These are phyloP conservation scores for Hapsidospora chrysogenum DNA, from an alignment of 495 filamentous ascomycete species.

Conservation along the genomic window DNA sequence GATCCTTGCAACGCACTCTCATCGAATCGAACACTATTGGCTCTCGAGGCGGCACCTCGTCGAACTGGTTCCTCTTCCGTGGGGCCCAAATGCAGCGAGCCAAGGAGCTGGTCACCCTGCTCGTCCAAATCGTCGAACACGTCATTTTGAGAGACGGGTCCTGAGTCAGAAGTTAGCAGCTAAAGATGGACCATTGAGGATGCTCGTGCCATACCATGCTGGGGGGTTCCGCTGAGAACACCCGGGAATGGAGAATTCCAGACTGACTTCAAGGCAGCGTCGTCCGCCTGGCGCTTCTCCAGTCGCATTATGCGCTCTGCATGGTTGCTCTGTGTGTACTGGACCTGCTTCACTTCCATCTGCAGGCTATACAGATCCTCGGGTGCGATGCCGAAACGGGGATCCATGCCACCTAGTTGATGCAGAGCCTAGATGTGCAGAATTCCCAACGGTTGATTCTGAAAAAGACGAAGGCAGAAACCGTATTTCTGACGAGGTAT, in stretches of 20 bases:
- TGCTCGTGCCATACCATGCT: constrained; percentile 76
- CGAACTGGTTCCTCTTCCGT: constrained; percentile 75
- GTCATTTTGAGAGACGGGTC: constrained; percentile 52
- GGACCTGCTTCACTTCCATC: constrained; percentile 72
- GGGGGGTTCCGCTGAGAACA: constrained; percentile 56
- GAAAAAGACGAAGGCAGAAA: no score
- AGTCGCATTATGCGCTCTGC: constrained; percentile 62
- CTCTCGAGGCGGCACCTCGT: constrained; percentile 57
- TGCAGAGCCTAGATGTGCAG: neutral
- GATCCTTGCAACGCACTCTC: constrained; percentile 84
- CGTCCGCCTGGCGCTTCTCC: constrained; percentile 66
- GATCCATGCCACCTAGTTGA: constrained; percentile 30
- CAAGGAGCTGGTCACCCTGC: constrained; percentile 50
- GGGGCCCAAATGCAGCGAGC: constrained; percentile 58
- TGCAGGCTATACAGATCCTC: constrained; percentile 79
- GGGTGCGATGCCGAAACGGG: constrained; percentile 30
- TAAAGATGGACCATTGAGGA: no score
- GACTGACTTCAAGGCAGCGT: constrained; percentile 67
- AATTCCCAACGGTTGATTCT: no score
- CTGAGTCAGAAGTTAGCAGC: constrained; percentile 35
- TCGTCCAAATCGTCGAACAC: constrained; percentile 77
- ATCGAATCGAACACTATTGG: constrained; percentile 98
- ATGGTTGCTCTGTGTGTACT: constrained; percentile 62
- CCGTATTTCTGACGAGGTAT: neutral
- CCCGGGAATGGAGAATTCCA: constrained; percentile 83